Evolutionary conservation across 805 yeast genomes (phyloP).

Genomic region (Candida vartiovaarae): DNA sequence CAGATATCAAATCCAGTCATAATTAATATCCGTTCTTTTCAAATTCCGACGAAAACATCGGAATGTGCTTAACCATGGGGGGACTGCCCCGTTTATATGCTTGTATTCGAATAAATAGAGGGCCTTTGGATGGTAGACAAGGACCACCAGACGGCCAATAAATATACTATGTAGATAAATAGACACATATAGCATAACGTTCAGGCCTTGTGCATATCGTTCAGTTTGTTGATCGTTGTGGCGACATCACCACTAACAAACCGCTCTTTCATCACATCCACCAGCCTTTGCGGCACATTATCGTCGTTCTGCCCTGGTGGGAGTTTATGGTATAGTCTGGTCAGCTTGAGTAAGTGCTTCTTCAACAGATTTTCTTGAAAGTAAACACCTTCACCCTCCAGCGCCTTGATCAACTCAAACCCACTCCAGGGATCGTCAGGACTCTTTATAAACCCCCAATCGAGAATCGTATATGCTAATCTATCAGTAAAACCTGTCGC

Average conservation of each 20-base stretch:
- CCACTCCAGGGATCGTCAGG: conserved; percentile 21
- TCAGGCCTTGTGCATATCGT: conserved; percentile 6
- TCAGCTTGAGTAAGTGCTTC: conserved; percentile 11
- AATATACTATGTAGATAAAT: too few relatives aligned
- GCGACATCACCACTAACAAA: conserved; percentile 7
- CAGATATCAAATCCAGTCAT: too few relatives aligned
- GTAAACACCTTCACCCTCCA: conserved; percentile 15
- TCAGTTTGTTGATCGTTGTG: conserved; percentile 9
- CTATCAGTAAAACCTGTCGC: conserved; percentile 12
- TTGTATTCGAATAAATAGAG: not conserved
- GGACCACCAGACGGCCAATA: not conserved
- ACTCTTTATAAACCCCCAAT: conserved; percentile 15
- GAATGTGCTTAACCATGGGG: too few relatives aligned
- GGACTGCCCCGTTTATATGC: too few relatives aligned
- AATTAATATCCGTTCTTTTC: too few relatives aligned
- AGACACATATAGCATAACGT: not conserved
- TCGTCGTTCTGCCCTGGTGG: conserved; percentile 1
- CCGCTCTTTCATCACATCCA: not conserved
- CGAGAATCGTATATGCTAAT: conserved; percentile 11
- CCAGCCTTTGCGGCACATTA: conserved; percentile 5
- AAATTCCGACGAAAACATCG: too few relatives aligned
- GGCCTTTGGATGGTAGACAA: not conserved
- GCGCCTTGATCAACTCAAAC: conserved; percentile 11
- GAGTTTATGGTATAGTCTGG: conserved; percentile 8
- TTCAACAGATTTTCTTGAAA: conserved; percentile 10